A percentile compares a stretch with the other conserved stretches of the same genome.
Evolutionary conservation across 257 asterid species (phyloP).

Genomic region (Solanum tacnaense): DNA sequence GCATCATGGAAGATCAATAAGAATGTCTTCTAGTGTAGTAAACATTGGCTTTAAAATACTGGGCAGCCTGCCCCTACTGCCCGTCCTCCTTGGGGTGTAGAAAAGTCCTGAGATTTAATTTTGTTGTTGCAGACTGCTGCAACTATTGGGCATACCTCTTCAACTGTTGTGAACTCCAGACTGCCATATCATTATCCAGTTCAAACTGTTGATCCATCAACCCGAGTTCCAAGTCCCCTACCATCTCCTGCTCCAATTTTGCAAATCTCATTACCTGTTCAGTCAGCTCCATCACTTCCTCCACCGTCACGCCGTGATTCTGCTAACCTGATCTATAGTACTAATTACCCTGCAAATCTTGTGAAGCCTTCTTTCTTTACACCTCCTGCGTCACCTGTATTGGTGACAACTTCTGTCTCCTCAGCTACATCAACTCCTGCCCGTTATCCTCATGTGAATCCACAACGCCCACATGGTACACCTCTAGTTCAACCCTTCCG

Average conservation of each 20-base stretch:
- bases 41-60: neutral
- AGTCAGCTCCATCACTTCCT: constrained; percentile 7
- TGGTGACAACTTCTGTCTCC: constrained; percentile 8
- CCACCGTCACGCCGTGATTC: constrained; percentile 2
- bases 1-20: neutral
- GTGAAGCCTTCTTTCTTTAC: constrained; percentile 29
- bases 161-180: constrained; percentile 10
- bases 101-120: neutral
- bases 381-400: constrained; percentile 16
- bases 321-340: constrained; percentile 6
- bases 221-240: neutral
- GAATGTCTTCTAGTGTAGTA: neutral
- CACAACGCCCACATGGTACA: constrained; percentile 15
- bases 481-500: constrained; percentile 27
- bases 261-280: constrained; percentile 16
- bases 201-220: constrained; percentile 7
- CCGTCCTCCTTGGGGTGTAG: neutral
- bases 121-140: constrained; percentile 16
- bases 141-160: constrained; percentile 12
- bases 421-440: constrained; percentile 7
- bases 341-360: constrained; percentile 12
- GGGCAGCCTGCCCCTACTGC: neutral
- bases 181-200: constrained; percentile 4
- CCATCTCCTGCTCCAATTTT: constrained; percentile 11
- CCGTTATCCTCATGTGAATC: constrained; percentile 15